Conservation (phyloP, 2,329 filamentous ascomycete species). For the Delphinella strobiligena region DNA sequence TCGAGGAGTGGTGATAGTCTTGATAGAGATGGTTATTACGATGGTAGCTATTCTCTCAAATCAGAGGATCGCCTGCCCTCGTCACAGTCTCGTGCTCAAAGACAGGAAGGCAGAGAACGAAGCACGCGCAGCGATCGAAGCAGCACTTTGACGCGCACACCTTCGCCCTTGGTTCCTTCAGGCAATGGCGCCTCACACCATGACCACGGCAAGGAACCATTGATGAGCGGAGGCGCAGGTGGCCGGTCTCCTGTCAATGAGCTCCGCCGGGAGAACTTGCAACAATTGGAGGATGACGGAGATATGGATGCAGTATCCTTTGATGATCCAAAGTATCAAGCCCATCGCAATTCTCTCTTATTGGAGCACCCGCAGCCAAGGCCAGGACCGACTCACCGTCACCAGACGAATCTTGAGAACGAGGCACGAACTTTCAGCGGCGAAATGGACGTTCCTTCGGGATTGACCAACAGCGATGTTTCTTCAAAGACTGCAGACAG, state of each 20-base stretch:
- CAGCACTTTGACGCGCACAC: constrained; percentile 27
- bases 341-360: constrained; percentile 68
- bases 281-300: not conserved
- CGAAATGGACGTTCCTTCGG: constrained; percentile 13
- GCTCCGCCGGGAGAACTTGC: not conserved
- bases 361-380: constrained; percentile 69
- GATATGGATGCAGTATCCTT: constrained; percentile 15
- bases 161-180: constrained; percentile 42
- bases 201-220: constrained; percentile 1
- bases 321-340: constrained; percentile 66
- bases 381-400: constrained; percentile 60
- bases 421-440: constrained; percentile 57
- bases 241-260: not conserved
- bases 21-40: constrained; percentile 31
- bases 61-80: constrained; percentile 43
- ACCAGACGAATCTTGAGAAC: constrained; percentile 60
- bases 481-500: constrained; percentile 20
- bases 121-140: constrained; percentile 22
- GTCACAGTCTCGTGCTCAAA: constrained; percentile 20
- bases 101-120: constrained; percentile 10
- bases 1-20: constrained; percentile 40
- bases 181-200: constrained; percentile 25
- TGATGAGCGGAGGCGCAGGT: not conserved
- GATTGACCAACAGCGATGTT: constrained; percentile 20
- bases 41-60: constrained; percentile 40